Evolutionary conservation across 2,329 filamentous ascomycete genomes (phyloP).

Genomic region (Colletotrichum musae): DNA sequence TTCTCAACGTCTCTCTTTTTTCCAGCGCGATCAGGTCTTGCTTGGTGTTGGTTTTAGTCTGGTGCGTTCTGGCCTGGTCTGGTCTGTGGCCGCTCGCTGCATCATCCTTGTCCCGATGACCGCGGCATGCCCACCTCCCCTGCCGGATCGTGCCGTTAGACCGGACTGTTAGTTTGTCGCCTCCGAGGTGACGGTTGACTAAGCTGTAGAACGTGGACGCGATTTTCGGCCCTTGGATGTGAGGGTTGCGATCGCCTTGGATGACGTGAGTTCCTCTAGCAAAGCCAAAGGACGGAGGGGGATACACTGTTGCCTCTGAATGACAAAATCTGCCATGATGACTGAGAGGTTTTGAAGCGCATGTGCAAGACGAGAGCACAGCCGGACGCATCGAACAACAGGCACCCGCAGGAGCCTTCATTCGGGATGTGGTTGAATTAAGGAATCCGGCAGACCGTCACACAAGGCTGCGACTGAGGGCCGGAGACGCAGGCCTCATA

Average conservation of each 20-base stretch:
- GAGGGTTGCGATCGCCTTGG: no score
- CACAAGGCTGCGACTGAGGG: background rate
- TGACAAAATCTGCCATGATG: background rate
- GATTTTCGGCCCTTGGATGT: no score
- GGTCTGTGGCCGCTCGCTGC: slow-evolving; percentile 9
- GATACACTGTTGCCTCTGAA: no score
- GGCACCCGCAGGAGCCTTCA: background rate
- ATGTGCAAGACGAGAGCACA: background rate
- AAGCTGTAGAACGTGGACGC: background rate
- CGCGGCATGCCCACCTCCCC: background rate
- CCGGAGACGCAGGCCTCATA: background rate
- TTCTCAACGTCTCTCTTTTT: no score
- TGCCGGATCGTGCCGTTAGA: slow-evolving; percentile 25
- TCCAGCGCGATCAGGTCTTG: background rate
- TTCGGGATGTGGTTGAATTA: background rate
- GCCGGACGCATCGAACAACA: no score
- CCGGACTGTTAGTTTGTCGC: background rate
- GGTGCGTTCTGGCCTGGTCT: background rate
- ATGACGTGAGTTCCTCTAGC: no score
- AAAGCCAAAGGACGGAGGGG: no score
- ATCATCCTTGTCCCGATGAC: slow-evolving; percentile 10
- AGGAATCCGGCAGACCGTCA: background rate
- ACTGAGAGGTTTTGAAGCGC: background rate
- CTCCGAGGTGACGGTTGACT: slow-evolving; percentile 14
- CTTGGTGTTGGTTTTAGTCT: slow-evolving; percentile 6